phyloP scores from a whole-genome alignment of 495 filamentous ascomycete species.

The Annulohypoxylon maeteangense region DNA sequence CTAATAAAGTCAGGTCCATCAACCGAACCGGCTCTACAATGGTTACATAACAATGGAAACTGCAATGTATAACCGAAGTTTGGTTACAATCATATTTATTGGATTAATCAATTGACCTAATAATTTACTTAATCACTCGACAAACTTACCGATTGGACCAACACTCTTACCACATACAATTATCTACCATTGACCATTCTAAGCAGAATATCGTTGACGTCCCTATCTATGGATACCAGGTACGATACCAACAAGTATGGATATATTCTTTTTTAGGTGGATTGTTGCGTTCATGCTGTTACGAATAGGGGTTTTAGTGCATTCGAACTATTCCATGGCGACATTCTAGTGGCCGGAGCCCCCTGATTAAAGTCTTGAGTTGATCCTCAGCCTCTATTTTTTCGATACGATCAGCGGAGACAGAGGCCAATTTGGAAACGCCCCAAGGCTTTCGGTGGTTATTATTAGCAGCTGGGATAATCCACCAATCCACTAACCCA shows the following conservation, averaged over 20 bases:
- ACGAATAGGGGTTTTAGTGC: constrained; percentile 20
- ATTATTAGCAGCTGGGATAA: constrained; percentile 37
- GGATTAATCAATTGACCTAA: constrained; percentile 28
- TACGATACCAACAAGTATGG: not conserved
- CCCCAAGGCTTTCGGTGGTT: constrained; percentile 28
- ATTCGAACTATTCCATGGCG: constrained; percentile 19
- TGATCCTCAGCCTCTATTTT: constrained; percentile 34
- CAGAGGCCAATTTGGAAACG: constrained; percentile 23
- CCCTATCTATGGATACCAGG: not conserved
- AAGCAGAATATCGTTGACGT: not conserved
- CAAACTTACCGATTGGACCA: constrained; percentile 14
- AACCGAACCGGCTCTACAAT: constrained; percentile 24
- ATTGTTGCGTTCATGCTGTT: constrained; percentile 4
- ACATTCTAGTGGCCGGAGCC: constrained; percentile 31
- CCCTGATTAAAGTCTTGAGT: constrained; percentile 11
- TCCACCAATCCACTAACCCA: constrained; percentile 1
- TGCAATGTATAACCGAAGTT: constrained; percentile 6
- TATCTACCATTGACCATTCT: not conserved
- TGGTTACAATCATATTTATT: constrained; percentile 22
- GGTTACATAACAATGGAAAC: not conserved
- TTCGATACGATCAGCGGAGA: constrained; percentile 13
- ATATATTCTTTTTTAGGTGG: constrained; percentile 1
- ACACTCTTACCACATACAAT: constrained; percentile 3
- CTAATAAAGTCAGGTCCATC: constrained; percentile 12
- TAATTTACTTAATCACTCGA: constrained; percentile 17